These are phyloP conservation scores for Geranomyces michiganensis DNA, from an alignment of 192 early-diverging fungal species.

Conservation along the genomic window DNA sequence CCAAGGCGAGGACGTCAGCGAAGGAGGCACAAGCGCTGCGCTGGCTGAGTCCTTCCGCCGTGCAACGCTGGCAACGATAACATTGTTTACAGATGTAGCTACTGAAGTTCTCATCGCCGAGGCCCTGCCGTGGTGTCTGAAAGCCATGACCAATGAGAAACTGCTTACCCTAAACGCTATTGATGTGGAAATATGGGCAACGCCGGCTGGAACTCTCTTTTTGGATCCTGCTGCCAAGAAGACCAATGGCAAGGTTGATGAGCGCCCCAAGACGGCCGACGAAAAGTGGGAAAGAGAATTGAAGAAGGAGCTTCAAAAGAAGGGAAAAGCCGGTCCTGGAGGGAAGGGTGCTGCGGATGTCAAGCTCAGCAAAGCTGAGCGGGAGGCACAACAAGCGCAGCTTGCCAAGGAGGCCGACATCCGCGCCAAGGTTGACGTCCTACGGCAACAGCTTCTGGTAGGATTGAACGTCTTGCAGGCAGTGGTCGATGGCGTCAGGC, in stretches of 20 bases:
- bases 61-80: conserved; percentile 67
- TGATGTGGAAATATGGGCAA: conserved; percentile 74
- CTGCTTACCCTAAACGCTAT: conserved; percentile 55
- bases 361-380: conserved; percentile 76
- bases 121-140: conserved; percentile 51
- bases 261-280: conserved; percentile 61
- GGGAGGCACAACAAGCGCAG: conserved; percentile 71
- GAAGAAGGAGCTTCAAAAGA: conserved; percentile 67
- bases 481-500: conserved; percentile 60
- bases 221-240: conserved; percentile 68
- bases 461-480: conserved; percentile 71
- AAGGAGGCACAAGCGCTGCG: conserved; percentile 26
- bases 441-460: conserved; percentile 53
- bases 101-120: conserved; percentile 55
- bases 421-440: conserved; percentile 63
- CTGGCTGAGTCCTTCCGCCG: conserved; percentile 19
- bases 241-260: conserved; percentile 40
- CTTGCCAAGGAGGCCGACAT: conserved; percentile 71
- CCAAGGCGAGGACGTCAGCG: conserved; percentile 21
- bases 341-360: conserved; percentile 2
- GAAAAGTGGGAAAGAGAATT: conserved; percentile 81
- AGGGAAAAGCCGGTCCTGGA: conserved; percentile 51
- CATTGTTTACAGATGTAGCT: conserved; percentile 63
- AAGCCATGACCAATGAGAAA: conserved; percentile 48
- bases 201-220: conserved; percentile 68